Base-by-base conservation (phyloP, 1,139 yeast genomes). In the Keqinozyma sinolaborantium region DNA sequence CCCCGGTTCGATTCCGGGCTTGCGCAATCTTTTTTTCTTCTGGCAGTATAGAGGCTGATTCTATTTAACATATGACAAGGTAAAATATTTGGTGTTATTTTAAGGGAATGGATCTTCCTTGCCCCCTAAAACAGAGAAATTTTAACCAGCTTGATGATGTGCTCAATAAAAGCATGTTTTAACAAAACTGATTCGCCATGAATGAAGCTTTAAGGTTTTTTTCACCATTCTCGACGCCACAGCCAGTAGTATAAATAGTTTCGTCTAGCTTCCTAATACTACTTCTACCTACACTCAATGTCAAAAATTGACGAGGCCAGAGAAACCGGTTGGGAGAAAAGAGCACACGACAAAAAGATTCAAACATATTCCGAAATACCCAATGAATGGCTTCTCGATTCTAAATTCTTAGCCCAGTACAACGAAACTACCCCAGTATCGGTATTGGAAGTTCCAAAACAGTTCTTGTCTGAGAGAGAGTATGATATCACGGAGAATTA, bases 371-470 rank as follows among this genome's bases (percentile, higher is more conserved):
- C 19, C 18, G 15, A 30, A 9, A 54, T 54, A 25, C 60, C 59
- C 4, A 8, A 29, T n/a, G 48, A 51, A 28, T 54, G 59, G 59
- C 23, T 31, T 3, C 28, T 40, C 24, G 32, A 30, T 18, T 12
- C 33, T 21, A 30, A 36, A n/a, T n/a, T n/a, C n/a, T n/a, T n/a
- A n/a, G n/a, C 40, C 43, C 10, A n/a, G 42, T 20, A 34, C 35
- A 3, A 39, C 34, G 20, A 23, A 32, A n/a, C 56, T 44, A 2
- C 46, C 58, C 9, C 64, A 63, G n/a, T n/a, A n/a, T n/a, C 33
- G 58, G 59, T 1, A 47, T 55, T 6, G 52, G 48, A n/a, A 54
- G 59, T 31, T 48, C 64, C 23, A 64, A 66, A 8, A 47, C 53
- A 3, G 30, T 41, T 4, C 44, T 65, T 16, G 51, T 56, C 16